These are phyloP conservation scores for Chrysanthemum lavandulifolium DNA, from an alignment of 129 eudicot species.

Conservation along the genomic window DNA sequence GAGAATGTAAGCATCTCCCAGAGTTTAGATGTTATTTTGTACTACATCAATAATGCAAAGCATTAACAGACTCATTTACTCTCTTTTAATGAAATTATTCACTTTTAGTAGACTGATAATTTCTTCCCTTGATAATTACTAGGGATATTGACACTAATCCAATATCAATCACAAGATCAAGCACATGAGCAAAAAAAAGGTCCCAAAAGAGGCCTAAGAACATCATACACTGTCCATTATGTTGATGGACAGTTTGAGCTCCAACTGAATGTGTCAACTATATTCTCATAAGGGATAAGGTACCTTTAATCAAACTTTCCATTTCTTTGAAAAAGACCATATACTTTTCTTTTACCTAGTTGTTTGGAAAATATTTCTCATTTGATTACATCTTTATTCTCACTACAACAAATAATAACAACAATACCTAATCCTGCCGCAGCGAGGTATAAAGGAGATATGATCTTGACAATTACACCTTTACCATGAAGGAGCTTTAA, in stretches of 20 bases:
- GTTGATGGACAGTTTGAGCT: slow-evolving; percentile 38
- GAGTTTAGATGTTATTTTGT: neutral
- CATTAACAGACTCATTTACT: neutral
- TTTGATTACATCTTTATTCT: neutral
- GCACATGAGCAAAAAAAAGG: slow-evolving; percentile 16
- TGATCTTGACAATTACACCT: too few species aligned
- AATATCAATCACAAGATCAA: slow-evolving; percentile 24
- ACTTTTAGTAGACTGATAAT: neutral
- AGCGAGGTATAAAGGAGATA: too few species aligned
- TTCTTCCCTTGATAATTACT: neutral
- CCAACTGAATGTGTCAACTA: slow-evolving; percentile 35
- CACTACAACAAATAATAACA: neutral
- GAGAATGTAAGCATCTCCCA: slow-evolving; percentile 25
- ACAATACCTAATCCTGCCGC: too few species aligned
- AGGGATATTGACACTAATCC: slow-evolving; percentile 38
- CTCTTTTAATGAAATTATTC: neutral
- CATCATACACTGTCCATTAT: slow-evolving; percentile 34
- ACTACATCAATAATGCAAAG: neutral
- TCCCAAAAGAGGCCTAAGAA: slow-evolving; percentile 38
- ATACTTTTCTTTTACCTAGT: neutral
- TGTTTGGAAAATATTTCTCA: neutral
- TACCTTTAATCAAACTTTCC: slow-evolving; percentile 3
- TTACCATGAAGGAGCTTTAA: too few species aligned
- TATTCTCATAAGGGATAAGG: slow-evolving; percentile 35
- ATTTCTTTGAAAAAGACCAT: neutral